Base-by-base conservation (phyloP, 257 asterid genomes). In the Fraxinus quadrangulata region DNA sequence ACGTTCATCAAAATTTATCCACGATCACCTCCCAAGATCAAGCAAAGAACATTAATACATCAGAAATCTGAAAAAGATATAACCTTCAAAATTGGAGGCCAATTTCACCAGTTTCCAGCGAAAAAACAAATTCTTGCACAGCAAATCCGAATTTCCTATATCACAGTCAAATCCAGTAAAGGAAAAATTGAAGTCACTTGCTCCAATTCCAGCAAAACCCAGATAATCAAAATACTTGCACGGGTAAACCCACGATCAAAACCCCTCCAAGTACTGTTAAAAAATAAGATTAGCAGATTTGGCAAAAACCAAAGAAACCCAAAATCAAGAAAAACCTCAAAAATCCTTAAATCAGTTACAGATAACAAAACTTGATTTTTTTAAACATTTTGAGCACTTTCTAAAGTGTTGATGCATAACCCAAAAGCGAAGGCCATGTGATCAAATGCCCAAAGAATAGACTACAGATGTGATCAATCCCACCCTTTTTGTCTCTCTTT, bases 131-230 rank as follows among this genome's bases (percentile, higher is more conserved):
- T 70, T 70, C 75, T 42, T 74, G 30, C 68, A 74, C 75, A 54
- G 13, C 82, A 80, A 83, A 73, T 47, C 47, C 81, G 78, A 79
- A 31, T 26, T 67, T 56, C 70, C 81, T 26, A 31, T 23, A 73
- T 37, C 70, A 78, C 71, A 61, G 39, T 68, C 51, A 72, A 75
- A 33, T 65, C 69, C 73, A 28, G 42, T 67, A 61, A 33, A 47
- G 4, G 37, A 13, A 39, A 3, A 72, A 66, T 73, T 24, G 68
- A 49, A 68, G 1, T 61, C 67, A 21, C 75, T 45, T 47, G 69
- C 79, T 49, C 34, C 70, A 83, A 67, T 61, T 33, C 80, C 69
- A 78, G 74, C 31, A 59, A 42, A 69, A 78, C 73, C 77, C 79
- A 77, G 45, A 79, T 67, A 54, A 75, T 47, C n/a, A n/a, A 21